Percentiles rank a stretch among this genome's conserved stretches.
Evolutionary conservation across 1,139 yeast species (phyloP).

Genomic region (Suhomyces terraborum): DNA sequence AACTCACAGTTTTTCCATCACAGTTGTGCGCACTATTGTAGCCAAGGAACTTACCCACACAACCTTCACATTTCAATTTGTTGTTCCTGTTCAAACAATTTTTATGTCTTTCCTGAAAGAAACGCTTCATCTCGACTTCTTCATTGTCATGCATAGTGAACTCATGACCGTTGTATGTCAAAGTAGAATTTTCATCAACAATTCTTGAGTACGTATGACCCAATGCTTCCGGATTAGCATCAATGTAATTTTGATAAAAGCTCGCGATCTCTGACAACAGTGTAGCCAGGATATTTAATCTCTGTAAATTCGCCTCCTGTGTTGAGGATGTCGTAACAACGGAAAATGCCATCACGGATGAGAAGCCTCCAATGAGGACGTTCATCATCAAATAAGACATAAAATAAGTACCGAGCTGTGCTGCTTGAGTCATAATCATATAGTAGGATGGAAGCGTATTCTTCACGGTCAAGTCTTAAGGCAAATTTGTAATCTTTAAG

Average conservation of each 20-base stretch:
- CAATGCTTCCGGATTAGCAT: no score
- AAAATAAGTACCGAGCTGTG: conserved; percentile 6
- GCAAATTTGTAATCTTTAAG: conserved; percentile 6
- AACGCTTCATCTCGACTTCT: no score
- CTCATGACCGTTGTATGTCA: no score
- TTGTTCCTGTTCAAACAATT: no score
- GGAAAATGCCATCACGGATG: conserved; percentile 10
- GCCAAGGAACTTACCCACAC: no score
- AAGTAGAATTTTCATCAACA: no score
- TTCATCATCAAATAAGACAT: conserved; percentile 8
- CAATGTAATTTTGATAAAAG: conserved; percentile 8
- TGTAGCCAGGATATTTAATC: conserved; percentile 10
- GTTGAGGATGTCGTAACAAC: conserved; percentile 9
- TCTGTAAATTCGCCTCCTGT: conserved; percentile 11
- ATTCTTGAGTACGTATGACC: no score
- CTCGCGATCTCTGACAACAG: conserved; percentile 7
- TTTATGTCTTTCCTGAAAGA: no score
- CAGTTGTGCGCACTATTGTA: no score
- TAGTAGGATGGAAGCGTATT: conserved; percentile 8
- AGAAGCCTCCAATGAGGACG: conserved; percentile 11
- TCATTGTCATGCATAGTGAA: no score
- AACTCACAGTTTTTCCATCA: no score
- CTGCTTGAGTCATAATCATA: conserved; percentile 8
- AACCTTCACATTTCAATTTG: no score
- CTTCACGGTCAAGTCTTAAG: conserved; percentile 9